Percentiles rank a stretch among this genome's conserved stretches.
phyloP scores from a whole-genome alignment of 768 basidiomycete genomes.

The Paxillus rubicundulus region DNA sequence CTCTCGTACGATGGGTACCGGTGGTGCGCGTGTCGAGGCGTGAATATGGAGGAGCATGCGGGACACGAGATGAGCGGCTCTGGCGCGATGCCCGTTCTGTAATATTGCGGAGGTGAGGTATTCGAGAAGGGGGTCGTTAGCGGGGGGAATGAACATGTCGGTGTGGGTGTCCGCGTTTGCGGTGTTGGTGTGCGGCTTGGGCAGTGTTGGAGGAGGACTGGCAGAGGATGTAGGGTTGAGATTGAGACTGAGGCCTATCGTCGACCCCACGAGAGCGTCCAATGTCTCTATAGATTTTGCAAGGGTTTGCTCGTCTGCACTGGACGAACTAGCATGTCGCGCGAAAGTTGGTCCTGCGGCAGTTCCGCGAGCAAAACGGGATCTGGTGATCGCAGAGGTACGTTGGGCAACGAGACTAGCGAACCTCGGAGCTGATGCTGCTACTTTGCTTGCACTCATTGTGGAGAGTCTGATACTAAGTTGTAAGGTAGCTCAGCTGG shows the following conservation, averaged over 20 bases:
- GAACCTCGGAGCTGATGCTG: not conserved
- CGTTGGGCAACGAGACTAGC: not conserved
- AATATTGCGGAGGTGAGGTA: constrained; percentile 64
- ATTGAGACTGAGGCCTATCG: constrained; percentile 12
- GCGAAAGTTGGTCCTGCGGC: not conserved
- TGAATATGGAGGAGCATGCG: constrained; percentile 71
- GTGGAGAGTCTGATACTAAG: not conserved
- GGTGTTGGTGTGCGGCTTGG: not conserved
- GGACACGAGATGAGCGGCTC: constrained; percentile 54
- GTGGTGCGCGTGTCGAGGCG: constrained; percentile 70
- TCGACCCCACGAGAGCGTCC: constrained; percentile 23
- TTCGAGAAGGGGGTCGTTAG: constrained; percentile 69
- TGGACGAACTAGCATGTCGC: constrained; percentile 16
- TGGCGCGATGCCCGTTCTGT: constrained; percentile 61
- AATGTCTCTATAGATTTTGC: constrained; percentile 24
- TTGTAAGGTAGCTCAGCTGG: not conserved
- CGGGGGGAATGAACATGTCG: constrained; percentile 62
- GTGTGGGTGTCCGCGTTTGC: not conserved
- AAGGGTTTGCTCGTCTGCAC: constrained; percentile 22
- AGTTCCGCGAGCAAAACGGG: not conserved
- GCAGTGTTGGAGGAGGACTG: not conserved
- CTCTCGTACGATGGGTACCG: constrained; percentile 73
- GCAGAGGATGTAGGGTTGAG: constrained; percentile 3
- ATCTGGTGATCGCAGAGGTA: not conserved
- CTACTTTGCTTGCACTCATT: constrained; percentile 12